These are phyloP conservation scores for Ustilago crameri DNA, from an alignment of 1,284 basidiomycete species.

Conservation along the genomic window DNA sequence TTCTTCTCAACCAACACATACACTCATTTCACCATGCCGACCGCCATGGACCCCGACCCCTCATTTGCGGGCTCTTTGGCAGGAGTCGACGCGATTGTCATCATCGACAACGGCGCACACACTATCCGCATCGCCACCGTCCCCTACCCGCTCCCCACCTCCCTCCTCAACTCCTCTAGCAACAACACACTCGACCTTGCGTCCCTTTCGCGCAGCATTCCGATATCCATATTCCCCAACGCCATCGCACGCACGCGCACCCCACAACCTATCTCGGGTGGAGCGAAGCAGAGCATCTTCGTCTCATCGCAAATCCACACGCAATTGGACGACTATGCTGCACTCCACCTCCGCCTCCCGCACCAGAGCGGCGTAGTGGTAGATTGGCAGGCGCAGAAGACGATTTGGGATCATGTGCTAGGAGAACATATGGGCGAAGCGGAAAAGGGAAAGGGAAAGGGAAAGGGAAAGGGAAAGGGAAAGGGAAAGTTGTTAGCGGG, in stretches of 20 bases:
- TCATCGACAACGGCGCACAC: conserved; percentile 51
- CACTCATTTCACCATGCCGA: background rate
- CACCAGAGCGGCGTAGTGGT: conserved; percentile 60
- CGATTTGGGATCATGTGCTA: conserved; percentile 60
- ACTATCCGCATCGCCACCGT: conserved; percentile 43
- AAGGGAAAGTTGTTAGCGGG: conserved; percentile 18
- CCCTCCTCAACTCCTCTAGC: background rate
- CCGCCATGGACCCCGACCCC: conserved; percentile 1
- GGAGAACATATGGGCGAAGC: conserved; percentile 13
- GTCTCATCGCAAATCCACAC: conserved; percentile 53
- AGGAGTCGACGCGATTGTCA: conserved; percentile 28
- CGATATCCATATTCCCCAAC: conserved; percentile 31
- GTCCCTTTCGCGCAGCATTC: background rate
- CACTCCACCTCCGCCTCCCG: conserved; percentile 56
- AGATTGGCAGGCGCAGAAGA: conserved; percentile 65
- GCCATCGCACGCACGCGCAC: conserved; percentile 52
- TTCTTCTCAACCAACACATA: background rate
- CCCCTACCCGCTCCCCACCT: conserved; percentile 21
- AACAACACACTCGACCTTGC: conserved; percentile 4
- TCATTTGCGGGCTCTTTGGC: conserved; percentile 15
- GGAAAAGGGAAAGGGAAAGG: background rate
- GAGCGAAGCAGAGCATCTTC: conserved; percentile 23
- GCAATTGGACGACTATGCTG: conserved; percentile 54
- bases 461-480: background rate
- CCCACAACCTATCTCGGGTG: conserved; percentile 18